Base-by-base conservation (phyloP, 176 grass and related monocot species). In the Oryza coarctata region DNA sequence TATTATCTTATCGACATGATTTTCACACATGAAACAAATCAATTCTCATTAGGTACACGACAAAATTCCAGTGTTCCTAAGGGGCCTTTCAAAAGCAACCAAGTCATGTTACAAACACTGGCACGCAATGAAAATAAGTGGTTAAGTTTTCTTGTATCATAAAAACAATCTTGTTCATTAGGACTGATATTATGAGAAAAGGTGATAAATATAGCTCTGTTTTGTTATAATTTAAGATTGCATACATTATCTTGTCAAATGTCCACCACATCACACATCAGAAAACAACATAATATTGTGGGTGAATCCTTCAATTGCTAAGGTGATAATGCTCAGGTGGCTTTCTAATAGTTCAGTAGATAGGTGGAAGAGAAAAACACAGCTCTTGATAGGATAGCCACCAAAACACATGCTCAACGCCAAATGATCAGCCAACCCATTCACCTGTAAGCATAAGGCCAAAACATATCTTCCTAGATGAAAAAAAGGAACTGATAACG, bases 371-470 rank as follows among this genome's bases (percentile, higher is more conserved):
- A 39, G 18, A 77, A 63, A n/a, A 15, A 35, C 15, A 12, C 2
- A 47, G 29, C 34, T 27, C 14, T 63, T 1, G 5, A 28, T 12
- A 8, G 38, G 23, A 39, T 44, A 78, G 76, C 76, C 64, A 17
- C 2, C 0, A 65, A 78, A 78, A 78, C 13, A 31, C 15, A 40
- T 44, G 10, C 15, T 44, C 13, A 27, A 78, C 41, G 76, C 61
- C 41, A 29, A 41, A 65, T 12, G 17, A 45, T 28, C 44, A 40
- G 39, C 57, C 7, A 58, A 33, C 25, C 22, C 40, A 47, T 65
- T 77, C 77, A 84, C 25, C 23, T 67, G 20, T 74, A 44, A 44
- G 32, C 52, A 28, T 65, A 61, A 33, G 32, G 65, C 22, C 35
- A 30, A 31, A 85, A 26, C 12, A 81, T 30, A 76, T 81, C 1